Base-by-base conservation (phyloP, 108 stramenopile species). In the Discostella stelligeroides region DNA sequence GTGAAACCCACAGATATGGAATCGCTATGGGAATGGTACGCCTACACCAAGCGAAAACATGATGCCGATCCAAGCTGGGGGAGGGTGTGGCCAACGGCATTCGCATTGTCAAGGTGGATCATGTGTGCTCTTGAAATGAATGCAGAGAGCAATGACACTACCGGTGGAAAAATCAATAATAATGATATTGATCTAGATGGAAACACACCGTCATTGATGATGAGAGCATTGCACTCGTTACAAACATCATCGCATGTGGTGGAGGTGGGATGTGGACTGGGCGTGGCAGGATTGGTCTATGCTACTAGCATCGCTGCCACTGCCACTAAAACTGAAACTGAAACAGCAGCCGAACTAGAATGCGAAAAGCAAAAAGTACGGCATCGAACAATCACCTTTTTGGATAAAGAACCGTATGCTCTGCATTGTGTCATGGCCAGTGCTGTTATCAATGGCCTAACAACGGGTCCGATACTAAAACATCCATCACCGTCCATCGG, bases 21-120 rank as follows among this genome's bases (percentile, higher is more conserved):
- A 51, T 48, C 50, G 21, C 70, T 83, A 7, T 83, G 75, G 71
- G 82, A 83, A 40, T 83, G 82, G 82, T 76, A 76, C 61, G 69
- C 66, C 37, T 60, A 76, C 57, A 57, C 74, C 11, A 53, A 66
- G 28, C 25, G 40, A 0, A 43, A 54, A 39, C 49, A 64, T 0
- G 79, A 83, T 18, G 50, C 69, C 1, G 82, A 83, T 42, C 82
- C 82, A 1, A 76, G 74, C 39, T 83, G 82, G 82, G 82, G 79
- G 0, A 43, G 79, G n/a, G 54, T 83, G 1, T 83, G 82, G 82
- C 82, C 82, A 1, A 83, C 82, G 23, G 82, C 79, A 8, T 12
- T 80, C 9, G 66, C 79, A 4, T 41, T 76, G 55, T 67, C 69
- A 29, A 40, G 70, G 39, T 66, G 75, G n/a, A 45, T 75, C 18